These are phyloP conservation scores for Solanum tarijense DNA, from an alignment of 257 asterid genomes.

Conservation along the genomic window DNA sequence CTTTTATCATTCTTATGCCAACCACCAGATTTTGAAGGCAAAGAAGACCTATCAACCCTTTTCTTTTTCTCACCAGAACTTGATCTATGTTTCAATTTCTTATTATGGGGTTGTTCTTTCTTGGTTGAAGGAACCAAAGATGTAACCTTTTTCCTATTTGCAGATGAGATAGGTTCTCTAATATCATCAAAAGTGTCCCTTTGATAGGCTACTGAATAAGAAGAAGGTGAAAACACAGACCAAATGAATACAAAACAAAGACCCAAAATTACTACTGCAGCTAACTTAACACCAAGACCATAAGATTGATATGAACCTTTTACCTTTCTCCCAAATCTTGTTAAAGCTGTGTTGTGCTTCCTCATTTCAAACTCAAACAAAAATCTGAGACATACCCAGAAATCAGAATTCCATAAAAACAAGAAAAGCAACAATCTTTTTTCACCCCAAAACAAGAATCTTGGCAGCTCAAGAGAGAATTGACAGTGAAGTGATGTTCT, in stretches of 20 bases:
- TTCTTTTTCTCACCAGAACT: slow-evolving; percentile 33
- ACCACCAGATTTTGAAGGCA: slow-evolving; percentile 33
- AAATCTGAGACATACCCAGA: neutral
- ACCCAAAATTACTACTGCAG: slow-evolving; percentile 65
- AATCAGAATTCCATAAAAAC: neutral
- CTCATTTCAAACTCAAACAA: slow-evolving; percentile 11
- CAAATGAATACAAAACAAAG: slow-evolving; percentile 73
- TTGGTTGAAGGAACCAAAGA: slow-evolving; percentile 14
- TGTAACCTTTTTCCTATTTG: slow-evolving; percentile 19
- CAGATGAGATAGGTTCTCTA: slow-evolving; percentile 50
- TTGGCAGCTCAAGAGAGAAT: neutral
- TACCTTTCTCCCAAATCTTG: slow-evolving; percentile 78
- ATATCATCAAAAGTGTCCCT: slow-evolving; percentile 83
- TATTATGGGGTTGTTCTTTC: slow-evolving; percentile 22
- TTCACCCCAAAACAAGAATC: neutral
- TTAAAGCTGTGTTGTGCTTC: slow-evolving; percentile 43
- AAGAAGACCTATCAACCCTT: slow-evolving; percentile 28
- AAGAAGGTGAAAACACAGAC: slow-evolving; percentile 58
- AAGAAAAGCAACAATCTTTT: neutral
- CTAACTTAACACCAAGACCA: slow-evolving; percentile 62
- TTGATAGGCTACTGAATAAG: slow-evolving; percentile 60
- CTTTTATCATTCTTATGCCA: slow-evolving; percentile 21
- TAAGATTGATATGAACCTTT: slow-evolving; percentile 69
- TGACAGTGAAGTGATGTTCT: slow-evolving; percentile 11
- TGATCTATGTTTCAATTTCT: slow-evolving; percentile 8